Evolutionary conservation across 768 basidiomycete species (phyloP).

Genomic region (Ramaria rubella): DNA sequence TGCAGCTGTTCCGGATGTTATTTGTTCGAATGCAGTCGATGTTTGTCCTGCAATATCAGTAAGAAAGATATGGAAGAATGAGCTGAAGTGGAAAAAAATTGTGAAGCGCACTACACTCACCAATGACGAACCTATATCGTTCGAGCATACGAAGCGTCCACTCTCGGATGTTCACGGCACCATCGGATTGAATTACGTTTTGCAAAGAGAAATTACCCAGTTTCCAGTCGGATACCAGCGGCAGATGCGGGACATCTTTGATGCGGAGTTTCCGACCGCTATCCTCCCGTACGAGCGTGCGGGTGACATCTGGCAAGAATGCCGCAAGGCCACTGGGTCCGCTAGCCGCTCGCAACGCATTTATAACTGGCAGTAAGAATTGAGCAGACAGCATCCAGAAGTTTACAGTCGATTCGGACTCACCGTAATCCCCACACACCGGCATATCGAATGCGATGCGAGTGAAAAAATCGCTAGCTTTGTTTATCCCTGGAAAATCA

Average conservation of each 20-base stretch:
- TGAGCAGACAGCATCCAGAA: background rate
- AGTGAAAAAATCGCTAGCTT: conserved; percentile 27
- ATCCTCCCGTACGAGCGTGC: background rate
- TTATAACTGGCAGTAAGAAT: conserved; percentile 18
- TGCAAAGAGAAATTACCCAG: conserved; percentile 3
- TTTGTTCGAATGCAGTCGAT: background rate
- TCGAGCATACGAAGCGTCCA: conserved; percentile 28
- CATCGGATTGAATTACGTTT: background rate
- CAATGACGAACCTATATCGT: conserved; percentile 31
- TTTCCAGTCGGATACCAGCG: conserved; percentile 1
- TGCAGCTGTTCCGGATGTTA: background rate
- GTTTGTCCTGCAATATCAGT: conserved; percentile 2
- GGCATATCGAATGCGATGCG: conserved; percentile 27
- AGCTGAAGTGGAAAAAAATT: conserved; percentile 12
- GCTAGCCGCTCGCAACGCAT: conserved; percentile 26
- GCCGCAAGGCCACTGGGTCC: conserved; percentile 28
- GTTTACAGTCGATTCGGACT: background rate
- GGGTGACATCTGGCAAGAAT: conserved; percentile 26
- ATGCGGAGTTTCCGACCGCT: background rate
- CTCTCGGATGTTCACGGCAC: conserved; percentile 16
- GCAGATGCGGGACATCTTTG: background rate
- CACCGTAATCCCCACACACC: conserved; percentile 33
- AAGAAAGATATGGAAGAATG: background rate
- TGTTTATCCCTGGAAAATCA: conserved; percentile 9
- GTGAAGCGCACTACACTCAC: conserved; percentile 16